Conservation (phyloP, 257 asterid genomes). For the Dorcoceras hygrometricum region DNA sequence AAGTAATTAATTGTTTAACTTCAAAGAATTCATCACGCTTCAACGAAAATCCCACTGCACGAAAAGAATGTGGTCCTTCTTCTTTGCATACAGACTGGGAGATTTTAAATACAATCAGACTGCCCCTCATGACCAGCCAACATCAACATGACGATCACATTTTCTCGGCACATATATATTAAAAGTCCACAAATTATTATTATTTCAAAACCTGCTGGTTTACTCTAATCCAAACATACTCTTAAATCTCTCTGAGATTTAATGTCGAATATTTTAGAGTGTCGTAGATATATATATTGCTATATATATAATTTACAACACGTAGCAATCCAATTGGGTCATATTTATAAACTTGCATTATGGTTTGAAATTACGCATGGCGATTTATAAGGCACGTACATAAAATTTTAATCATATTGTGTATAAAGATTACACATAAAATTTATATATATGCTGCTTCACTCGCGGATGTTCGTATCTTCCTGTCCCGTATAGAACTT, state of each 20-base stretch:
- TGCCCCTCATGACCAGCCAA: background rate
- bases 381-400: background rate
- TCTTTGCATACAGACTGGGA: background rate
- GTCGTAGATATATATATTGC: background rate
- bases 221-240: no score
- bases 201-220: background rate
- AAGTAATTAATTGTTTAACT: no score
- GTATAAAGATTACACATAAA: no score
- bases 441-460: no score
- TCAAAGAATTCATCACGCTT: background rate
- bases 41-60: background rate
- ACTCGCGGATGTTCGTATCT: no score
- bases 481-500: no score
- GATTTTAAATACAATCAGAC: background rate
- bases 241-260: no score
- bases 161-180: no score
- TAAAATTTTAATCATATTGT: background rate
- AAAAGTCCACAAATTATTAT: background rate
- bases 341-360: no score
- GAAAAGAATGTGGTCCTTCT: background rate
- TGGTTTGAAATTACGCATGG: no score
- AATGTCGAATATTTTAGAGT: background rate
- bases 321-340: background rate
- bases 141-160: background rate
- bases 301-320: no score